Evolutionary conservation across 2,329 filamentous ascomycete genomes (phyloP).

Genomic region (Penicillium sp.): DNA sequence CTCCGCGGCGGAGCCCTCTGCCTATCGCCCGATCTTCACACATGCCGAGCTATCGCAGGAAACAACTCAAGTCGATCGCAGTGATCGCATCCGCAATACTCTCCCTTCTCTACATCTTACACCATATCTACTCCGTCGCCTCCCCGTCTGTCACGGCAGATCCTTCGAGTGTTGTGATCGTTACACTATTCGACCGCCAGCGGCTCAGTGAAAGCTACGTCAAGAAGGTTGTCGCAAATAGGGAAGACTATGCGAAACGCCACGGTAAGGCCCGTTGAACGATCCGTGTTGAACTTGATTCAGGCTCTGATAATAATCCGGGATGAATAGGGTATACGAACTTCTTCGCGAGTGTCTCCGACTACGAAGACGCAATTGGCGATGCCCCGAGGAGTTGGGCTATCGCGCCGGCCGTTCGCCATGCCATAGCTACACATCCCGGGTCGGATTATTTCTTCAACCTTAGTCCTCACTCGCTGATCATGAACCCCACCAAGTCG

Average conservation of each 20-base stretch:
- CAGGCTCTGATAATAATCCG: not conserved
- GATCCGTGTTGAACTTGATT: not conserved
- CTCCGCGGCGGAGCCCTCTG: conserved; percentile 76
- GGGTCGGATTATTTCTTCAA: conserved; percentile 82
- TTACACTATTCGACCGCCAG: conserved; percentile 77
- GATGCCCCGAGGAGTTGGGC: conserved; percentile 53
- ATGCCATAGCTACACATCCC: conserved; percentile 80
- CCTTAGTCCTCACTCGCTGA: conserved; percentile 79
- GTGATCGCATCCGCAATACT: conserved; percentile 58
- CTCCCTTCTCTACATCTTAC: conserved; percentile 63
- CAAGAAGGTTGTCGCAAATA: conserved; percentile 75
- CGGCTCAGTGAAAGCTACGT: conserved; percentile 67
- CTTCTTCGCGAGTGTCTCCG: conserved; percentile 74
- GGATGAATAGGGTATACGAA: conserved; percentile 70
- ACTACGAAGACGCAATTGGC: conserved; percentile 61
- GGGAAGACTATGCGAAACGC: conserved; percentile 77
- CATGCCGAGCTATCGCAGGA: conserved; percentile 53
- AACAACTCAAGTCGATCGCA: conserved; percentile 62
- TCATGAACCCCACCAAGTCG: conserved; percentile 76
- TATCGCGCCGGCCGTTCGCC: conserved; percentile 80
- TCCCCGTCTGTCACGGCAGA: conserved; percentile 31
- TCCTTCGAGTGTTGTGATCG: conserved; percentile 66
- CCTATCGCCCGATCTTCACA: conserved; percentile 61
- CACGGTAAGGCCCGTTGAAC: conserved; percentile 65
- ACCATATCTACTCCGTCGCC: conserved; percentile 38